Base-by-base conservation (phyloP, 257 asterid genomes). In the Ocimum tenuiflorum region DNA sequence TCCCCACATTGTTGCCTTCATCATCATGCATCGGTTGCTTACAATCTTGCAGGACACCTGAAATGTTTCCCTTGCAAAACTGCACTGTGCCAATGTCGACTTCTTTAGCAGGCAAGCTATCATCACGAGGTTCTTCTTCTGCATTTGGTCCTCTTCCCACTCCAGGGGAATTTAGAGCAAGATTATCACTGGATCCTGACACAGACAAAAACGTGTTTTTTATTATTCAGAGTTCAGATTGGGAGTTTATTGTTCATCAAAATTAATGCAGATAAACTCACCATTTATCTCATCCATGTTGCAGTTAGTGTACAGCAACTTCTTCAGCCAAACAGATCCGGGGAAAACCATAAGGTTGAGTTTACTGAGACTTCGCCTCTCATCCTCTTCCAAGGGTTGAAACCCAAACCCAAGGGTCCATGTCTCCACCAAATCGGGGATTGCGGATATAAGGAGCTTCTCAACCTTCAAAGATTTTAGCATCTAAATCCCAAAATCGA, bases 341-440 rank as follows among this genome's bases (percentile, higher is more conserved):
- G 96, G 97, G 70, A 94, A 94, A 45, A 94, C 97, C 97, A 90
- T 90, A 17, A 94, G 84, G 81, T 82, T 92, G 65, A 75, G 67
- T 71, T 80, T 68, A 73, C 95, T 86, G 19, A 92, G 78, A 56
- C 81, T 74, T 52, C 20, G 82, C 71, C 57, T 87, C 75, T 92
- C 99, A 6, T 78, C 69, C 58, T 86, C 96, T 74, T 81, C 87
- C 82, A 94, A 72, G 53, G 70, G 88, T 65, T 76, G 65, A 77
- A 94, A 94, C 59, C 96, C 99, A 63, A 94, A 94, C 46, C 97
- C 95, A 6, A 67, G 73, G 0, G 95, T 88, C 99, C 99, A 94
- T 62, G 99, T 94, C 73, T 86, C 96, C 45, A 94, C 88, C 58
- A 88, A 69, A 50, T 76, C 77, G 49, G 99, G 96, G 58, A 94